A percentile compares a stretch with the other conserved stretches of the same genome.
These are phyloP conservation scores for Podaxis sp. DNA, from an alignment of 768 basidiomycete genomes.

Conservation along the genomic window DNA sequence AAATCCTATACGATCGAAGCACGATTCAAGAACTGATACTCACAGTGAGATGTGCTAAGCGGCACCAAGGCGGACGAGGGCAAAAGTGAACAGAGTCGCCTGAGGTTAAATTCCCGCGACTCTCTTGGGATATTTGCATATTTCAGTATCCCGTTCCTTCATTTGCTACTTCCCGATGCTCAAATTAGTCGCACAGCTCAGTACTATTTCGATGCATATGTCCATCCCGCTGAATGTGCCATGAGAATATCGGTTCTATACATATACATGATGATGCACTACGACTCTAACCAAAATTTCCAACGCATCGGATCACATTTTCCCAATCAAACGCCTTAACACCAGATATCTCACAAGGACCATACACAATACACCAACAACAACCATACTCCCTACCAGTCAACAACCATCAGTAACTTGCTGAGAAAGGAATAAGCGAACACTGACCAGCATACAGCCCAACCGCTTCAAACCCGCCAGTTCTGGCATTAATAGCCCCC, in stretches of 20 bases:
- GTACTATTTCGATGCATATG: too few relatives aligned
- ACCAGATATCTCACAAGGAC: not conserved
- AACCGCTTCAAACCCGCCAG: slow-evolving; percentile 52
- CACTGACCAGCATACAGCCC: slow-evolving; percentile 55
- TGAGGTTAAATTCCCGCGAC: too few relatives aligned
- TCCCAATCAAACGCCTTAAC: not conserved
- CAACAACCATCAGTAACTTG: not conserved
- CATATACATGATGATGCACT: not conserved
- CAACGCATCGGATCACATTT: not conserved
- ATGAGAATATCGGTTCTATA: not conserved
- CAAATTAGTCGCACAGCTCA: too few relatives aligned
- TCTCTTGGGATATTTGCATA: too few relatives aligned
- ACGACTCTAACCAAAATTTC: not conserved
- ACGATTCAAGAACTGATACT: too few relatives aligned
- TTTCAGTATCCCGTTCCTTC: too few relatives aligned
- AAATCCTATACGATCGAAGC: too few relatives aligned
- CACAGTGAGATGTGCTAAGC: too few relatives aligned
- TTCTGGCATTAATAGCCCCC: slow-evolving; percentile 59
- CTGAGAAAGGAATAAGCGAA: not conserved
- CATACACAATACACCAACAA: not conserved
- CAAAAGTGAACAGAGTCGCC: too few relatives aligned
- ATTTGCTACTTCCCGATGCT: too few relatives aligned
- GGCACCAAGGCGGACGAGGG: too few relatives aligned
- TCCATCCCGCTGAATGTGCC: too few relatives aligned
- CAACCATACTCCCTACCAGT: not conserved